phyloP scores from a whole-genome alignment of 805 yeast genomes.

The Candida corydali region DNA sequence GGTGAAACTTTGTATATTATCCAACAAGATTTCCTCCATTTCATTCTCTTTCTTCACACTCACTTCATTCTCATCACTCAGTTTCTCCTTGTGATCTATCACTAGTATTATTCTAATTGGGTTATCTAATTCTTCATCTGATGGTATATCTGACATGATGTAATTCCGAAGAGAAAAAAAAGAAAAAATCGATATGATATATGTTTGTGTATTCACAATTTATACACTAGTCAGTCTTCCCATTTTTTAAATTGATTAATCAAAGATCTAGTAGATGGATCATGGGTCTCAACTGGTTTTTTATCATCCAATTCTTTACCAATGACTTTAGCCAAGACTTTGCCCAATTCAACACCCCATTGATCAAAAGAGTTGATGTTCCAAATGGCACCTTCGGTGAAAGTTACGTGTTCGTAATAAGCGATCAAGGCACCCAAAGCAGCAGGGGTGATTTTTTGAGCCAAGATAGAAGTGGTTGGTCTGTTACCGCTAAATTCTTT shows the following conservation, averaged over 20 bases:
- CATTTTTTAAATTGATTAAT: constrained; percentile 94
- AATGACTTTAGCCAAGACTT: constrained; percentile 93
- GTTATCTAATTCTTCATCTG: constrained; percentile 37
- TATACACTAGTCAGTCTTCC: constrained; percentile 27
- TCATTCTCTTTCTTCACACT: constrained; percentile 31
- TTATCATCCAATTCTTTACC: constrained; percentile 78
- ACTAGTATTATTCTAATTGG: constrained; percentile 45
- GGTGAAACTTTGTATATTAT: constrained; percentile 42
- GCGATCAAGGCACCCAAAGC: constrained; percentile 94
- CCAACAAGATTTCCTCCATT: constrained; percentile 46
- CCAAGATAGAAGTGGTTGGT: constrained; percentile 96
- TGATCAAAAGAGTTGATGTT: constrained; percentile 99
- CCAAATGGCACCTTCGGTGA: constrained; percentile 99
- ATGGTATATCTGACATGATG: constrained; percentile 4
- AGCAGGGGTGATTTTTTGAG: constrained; percentile 95
- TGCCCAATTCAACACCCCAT: constrained; percentile 99
- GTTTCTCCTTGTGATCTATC: constrained; percentile 20
- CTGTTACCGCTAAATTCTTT: constrained; percentile 97
- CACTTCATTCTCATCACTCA: constrained; percentile 7
- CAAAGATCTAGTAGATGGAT: constrained; percentile 85
- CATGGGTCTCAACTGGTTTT: constrained; percentile 62
- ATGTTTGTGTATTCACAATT: not conserved
- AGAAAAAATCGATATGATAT: no score
- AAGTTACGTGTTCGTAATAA: constrained; percentile 95
- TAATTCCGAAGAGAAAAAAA: no score